Conservation (phyloP, 768 basidiomycete species). For the Mycena galopus region DNA sequence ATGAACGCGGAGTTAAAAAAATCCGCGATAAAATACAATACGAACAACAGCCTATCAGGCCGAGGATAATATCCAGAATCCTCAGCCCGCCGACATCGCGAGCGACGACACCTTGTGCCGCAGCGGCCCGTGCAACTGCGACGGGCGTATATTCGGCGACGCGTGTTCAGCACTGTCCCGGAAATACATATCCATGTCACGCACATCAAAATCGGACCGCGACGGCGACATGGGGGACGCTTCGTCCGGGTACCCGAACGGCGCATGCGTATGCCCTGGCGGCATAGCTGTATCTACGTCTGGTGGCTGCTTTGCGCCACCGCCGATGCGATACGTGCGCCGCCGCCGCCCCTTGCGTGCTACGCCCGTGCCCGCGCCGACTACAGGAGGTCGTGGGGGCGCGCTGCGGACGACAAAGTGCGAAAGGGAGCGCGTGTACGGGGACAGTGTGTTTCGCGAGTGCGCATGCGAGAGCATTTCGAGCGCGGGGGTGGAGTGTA, state of each 20-base stretch:
- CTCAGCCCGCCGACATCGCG: conserved; percentile 20
- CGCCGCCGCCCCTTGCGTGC: conserved; percentile 33
- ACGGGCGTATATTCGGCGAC: not conserved
- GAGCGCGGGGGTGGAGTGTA: conserved; percentile 86
- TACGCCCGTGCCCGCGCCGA: conserved; percentile 3
- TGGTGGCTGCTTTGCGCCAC: not conserved
- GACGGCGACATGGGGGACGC: conserved; percentile 37
- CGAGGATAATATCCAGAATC: not conserved
- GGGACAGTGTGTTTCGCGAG: conserved; percentile 83
- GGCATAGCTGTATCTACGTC: not conserved
- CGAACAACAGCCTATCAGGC: not conserved
- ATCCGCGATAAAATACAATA: not conserved
- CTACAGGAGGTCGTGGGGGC: conserved; percentile 65
- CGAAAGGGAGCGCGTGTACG: conserved; percentile 90
- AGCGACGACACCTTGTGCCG: conserved; percentile 25
- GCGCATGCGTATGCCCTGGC: not conserved
- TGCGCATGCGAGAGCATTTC: conserved; percentile 90
- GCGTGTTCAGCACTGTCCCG: conserved; percentile 34
- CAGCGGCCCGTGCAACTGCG: conserved; percentile 7
- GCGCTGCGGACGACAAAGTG: conserved; percentile 95
- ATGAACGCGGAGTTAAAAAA: not conserved
- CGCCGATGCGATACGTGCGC: conserved; percentile 30
- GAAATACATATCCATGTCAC: conserved; percentile 71
- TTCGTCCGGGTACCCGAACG: conserved; percentile 12
- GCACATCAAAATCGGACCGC: conserved; percentile 65